phyloP scores from a whole-genome alignment of 192 early-diverging fungal genomes.

The Jimgerdemannia lactiflua region DNA sequence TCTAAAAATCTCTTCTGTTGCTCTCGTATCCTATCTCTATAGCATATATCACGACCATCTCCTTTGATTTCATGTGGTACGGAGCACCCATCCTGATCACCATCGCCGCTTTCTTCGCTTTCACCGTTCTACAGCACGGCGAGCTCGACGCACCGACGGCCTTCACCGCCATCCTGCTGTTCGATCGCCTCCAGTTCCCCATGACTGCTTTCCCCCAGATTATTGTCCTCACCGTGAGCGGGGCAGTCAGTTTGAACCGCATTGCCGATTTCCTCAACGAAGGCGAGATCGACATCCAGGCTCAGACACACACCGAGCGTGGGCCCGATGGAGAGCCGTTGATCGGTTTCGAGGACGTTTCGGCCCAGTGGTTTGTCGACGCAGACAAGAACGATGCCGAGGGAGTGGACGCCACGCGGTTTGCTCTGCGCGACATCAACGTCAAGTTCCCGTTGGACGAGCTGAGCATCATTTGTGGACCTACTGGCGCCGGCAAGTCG shows the following conservation, averaged over 20 bases:
- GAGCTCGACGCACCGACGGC: conserved; percentile 66
- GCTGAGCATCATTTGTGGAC: conserved; percentile 68
- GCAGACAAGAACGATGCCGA: background rate
- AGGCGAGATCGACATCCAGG: conserved; percentile 41
- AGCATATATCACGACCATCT: background rate
- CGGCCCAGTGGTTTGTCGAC: conserved; percentile 30
- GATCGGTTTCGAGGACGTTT: conserved; percentile 39
- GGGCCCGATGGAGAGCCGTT: conserved; percentile 7
- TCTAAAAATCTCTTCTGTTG: background rate
- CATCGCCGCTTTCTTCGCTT: conserved; percentile 26
- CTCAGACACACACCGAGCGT: conserved; percentile 7
- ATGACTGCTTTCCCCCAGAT: conserved; percentile 77
- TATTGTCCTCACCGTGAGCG: conserved; percentile 67
- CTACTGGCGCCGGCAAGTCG: conserved; percentile 80
- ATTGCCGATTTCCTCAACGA: conserved; percentile 43
- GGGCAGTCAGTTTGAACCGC: conserved; percentile 63
- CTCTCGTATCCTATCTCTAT: conserved; percentile 17
- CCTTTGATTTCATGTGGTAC: background rate
- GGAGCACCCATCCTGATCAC: conserved; percentile 31
- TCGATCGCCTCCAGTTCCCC: conserved; percentile 89
- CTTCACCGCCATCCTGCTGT: conserved; percentile 85
- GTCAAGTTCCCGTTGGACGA: conserved; percentile 58
- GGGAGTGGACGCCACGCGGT: conserved; percentile 27
- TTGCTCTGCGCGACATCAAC: conserved; percentile 52
- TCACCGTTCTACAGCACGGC: conserved; percentile 30